Percentiles rank a stretch among this genome's conserved stretches.
Conservation (phyloP, 1,284 basidiomycete species). For the Marasmius oreades region DNA sequence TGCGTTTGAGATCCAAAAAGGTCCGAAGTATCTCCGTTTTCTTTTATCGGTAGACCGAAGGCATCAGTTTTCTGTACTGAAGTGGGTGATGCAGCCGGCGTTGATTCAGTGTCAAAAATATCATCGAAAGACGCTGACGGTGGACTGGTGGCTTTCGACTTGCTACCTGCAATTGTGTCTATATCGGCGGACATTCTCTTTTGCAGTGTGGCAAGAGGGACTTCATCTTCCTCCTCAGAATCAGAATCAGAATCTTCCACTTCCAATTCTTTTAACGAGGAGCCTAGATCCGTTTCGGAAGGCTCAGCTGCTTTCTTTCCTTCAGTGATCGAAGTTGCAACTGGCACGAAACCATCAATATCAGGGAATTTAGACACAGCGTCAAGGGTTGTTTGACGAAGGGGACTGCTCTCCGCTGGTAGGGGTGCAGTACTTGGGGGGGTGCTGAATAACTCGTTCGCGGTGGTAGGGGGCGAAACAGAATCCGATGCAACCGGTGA, state of each 20-base stretch:
- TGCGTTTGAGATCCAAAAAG: slow-evolving; percentile 22
- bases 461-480: slow-evolving; percentile 29
- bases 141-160: slow-evolving; percentile 8
- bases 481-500: slow-evolving; percentile 20
- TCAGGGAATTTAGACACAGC: slow-evolving; percentile 40
- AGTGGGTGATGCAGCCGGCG: slow-evolving; percentile 18
- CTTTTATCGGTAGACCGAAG: slow-evolving; percentile 27
- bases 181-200: slow-evolving; percentile 18
- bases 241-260: slow-evolving; percentile 57
- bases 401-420: slow-evolving; percentile 14
- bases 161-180: slow-evolving; percentile 20
- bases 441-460: slow-evolving; percentile 57
- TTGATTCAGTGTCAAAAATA: slow-evolving; percentile 49
- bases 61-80: slow-evolving; percentile 18
- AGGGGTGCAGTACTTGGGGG: slow-evolving; percentile 46
- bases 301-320: slow-evolving; percentile 16
- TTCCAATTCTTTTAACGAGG: slow-evolving; percentile 63
- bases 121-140: slow-evolving; percentile 51
- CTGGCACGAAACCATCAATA: slow-evolving; percentile 33
- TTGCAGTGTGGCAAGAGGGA: slow-evolving; percentile 35
- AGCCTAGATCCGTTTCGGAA: slow-evolving; percentile 45
- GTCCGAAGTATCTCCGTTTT: slow-evolving; percentile 17
- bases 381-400: slow-evolving; percentile 27
- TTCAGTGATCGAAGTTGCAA: slow-evolving; percentile 4
- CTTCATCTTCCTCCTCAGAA: slow-evolving; percentile 53